Percentiles rank a stretch among this genome's conserved stretches.
Evolutionary conservation across 2,329 filamentous ascomycete species (phyloP).

Genomic region (Penicillium expansum): DNA sequence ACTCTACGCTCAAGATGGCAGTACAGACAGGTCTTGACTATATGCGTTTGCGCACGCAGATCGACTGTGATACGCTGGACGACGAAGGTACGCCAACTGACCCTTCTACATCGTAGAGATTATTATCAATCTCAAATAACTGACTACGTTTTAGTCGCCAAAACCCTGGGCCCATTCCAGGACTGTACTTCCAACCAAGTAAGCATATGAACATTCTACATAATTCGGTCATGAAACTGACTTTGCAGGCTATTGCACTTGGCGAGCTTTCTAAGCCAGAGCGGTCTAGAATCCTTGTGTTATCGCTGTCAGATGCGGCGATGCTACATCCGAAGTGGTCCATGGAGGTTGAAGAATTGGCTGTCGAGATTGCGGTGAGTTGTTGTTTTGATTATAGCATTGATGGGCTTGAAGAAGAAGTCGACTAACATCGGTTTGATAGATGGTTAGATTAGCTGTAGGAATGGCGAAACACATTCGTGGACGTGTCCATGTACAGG

Average conservation of each 20-base stretch:
- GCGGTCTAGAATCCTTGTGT: constrained; percentile 29
- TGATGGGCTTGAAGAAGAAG: neutral
- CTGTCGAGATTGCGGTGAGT: constrained; percentile 55
- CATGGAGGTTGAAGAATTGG: constrained; percentile 48
- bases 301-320: constrained; percentile 25
- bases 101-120: neutral
- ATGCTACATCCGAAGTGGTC: constrained; percentile 42
- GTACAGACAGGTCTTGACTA: constrained; percentile 38
- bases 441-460: constrained; percentile 58
- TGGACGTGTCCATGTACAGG: constrained; percentile 58
- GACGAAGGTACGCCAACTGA: constrained; percentile 39
- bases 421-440: neutral
- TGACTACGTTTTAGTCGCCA: constrained; percentile 39
- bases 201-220: neutral
- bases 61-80: constrained; percentile 55
- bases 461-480: constrained; percentile 51
- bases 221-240: neutral
- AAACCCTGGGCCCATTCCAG: constrained; percentile 48
- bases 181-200: constrained; percentile 58
- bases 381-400: neutral
- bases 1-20: constrained; percentile 17
- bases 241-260: constrained; percentile 48
- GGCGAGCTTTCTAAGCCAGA: constrained; percentile 46
- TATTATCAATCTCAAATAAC: neutral
- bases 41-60: constrained; percentile 44